Conservation (phyloP, 2,329 filamentous ascomycete species). For the Onygena corvina region DNA sequence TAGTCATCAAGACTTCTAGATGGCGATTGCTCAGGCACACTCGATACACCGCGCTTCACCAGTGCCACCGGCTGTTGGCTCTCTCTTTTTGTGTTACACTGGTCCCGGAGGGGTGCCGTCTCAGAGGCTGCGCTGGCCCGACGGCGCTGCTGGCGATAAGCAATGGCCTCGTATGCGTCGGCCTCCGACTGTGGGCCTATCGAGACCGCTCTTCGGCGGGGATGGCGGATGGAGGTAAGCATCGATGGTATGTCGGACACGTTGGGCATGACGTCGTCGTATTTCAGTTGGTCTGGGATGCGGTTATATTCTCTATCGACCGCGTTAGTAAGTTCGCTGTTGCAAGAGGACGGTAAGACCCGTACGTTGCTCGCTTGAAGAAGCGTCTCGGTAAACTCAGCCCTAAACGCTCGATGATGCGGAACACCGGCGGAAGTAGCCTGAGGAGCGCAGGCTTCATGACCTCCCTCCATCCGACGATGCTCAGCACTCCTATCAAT, state of each 20-base stretch:
- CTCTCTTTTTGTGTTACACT: neutral
- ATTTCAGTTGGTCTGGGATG: slow-evolving; percentile 58
- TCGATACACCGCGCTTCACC: neutral
- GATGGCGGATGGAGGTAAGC: slow-evolving; percentile 68
- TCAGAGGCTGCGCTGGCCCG: slow-evolving; percentile 45
- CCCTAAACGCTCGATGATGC: slow-evolving; percentile 67
- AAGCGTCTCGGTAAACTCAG: slow-evolving; percentile 75
- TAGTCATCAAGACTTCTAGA: slow-evolving; percentile 47
- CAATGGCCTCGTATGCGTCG: slow-evolving; percentile 89
- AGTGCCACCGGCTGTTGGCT: neutral
- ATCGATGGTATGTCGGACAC: slow-evolving; percentile 79
- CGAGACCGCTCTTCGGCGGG: slow-evolving; percentile 66
- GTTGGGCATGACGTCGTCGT: slow-evolving; percentile 80
- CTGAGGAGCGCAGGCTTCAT: slow-evolving; percentile 76
- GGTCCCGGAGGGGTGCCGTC: slow-evolving; percentile 3
- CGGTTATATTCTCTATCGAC: slow-evolving; percentile 59
- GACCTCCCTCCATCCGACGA: slow-evolving; percentile 80
- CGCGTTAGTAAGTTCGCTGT: slow-evolving; percentile 7
- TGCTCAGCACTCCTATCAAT: slow-evolving; percentile 63
- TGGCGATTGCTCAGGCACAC: slow-evolving; percentile 15
- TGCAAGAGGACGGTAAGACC: slow-evolving; percentile 3
- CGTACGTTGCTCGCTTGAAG: slow-evolving; percentile 71
- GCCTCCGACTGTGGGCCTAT: slow-evolving; percentile 91
- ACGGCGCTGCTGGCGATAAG: slow-evolving; percentile 65
- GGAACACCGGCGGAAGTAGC: slow-evolving; percentile 72